Evolutionary conservation across 2,329 filamentous ascomycete genomes (phyloP).

Genomic region (Plenodomus lindquistii): DNA sequence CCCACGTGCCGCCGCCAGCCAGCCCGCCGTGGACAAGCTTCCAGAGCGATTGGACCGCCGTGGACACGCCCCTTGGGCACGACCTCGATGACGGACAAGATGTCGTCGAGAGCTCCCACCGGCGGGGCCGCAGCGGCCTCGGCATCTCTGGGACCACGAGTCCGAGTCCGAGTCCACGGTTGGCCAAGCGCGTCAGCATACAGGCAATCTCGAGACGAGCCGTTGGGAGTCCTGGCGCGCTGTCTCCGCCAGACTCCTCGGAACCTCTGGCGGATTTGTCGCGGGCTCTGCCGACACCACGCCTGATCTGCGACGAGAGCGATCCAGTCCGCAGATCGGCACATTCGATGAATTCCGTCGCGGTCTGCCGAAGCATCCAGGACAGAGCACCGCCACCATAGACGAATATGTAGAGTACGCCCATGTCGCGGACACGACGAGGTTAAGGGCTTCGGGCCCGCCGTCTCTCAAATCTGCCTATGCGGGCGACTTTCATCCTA

Average conservation of each 20-base stretch:
- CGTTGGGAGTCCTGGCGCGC: constrained; percentile 18
- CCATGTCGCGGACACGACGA: constrained; percentile 26
- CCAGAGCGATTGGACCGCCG: constrained; percentile 39
- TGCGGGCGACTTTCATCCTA: constrained; percentile 42
- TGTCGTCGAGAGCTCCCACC: constrained; percentile 27
- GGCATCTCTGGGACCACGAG: constrained; percentile 33
- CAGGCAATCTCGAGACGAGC: constrained; percentile 28
- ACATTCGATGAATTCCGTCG: constrained; percentile 35
- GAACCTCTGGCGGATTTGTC: constrained; percentile 35
- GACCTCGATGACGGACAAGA: constrained; percentile 43
- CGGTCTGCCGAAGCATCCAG: constrained; percentile 23
- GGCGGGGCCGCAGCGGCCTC: constrained; percentile 31
- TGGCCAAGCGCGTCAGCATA: constrained; percentile 20
- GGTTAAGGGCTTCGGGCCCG: constrained; percentile 23
- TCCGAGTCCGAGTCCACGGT: constrained; percentile 17
- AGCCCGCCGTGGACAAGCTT: constrained; percentile 40
- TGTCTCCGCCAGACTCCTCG: constrained; percentile 33
- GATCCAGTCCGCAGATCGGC: constrained; percentile 34
- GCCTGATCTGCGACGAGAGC: constrained; percentile 38
- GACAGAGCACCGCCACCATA: constrained; percentile 22
- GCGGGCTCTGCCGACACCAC: constrained; percentile 32
- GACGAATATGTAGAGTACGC: constrained; percentile 38
- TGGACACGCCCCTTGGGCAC: constrained; percentile 25
- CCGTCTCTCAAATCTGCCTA: constrained; percentile 43
- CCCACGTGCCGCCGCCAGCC: constrained; percentile 21